A percentile compares a stretch with the other conserved stretches of the same genome.
phyloP scores from a whole-genome alignment of 2,329 filamentous ascomycete genomes.

The Lecanicillium sp. region DNA sequence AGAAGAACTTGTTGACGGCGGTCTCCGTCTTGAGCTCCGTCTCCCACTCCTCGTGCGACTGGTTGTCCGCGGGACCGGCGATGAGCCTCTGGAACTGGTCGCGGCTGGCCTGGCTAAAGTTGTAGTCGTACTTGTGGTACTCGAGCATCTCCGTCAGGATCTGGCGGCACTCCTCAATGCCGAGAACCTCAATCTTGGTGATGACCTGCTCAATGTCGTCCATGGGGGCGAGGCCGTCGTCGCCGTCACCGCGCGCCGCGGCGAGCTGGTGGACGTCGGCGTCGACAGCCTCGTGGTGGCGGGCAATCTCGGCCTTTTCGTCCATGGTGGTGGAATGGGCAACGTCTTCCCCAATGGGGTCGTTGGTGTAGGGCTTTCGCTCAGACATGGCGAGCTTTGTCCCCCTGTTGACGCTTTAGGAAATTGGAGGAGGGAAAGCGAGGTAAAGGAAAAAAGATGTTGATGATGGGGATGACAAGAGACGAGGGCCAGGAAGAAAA shows the following conservation, averaged over 20 bases:
- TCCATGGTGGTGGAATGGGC: not conserved
- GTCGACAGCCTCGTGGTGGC: constrained; percentile 3
- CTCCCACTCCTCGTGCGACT: constrained; percentile 10
- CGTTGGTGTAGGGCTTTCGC: constrained; percentile 7
- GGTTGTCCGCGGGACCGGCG: constrained; percentile 16
- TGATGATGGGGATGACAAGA: not conserved
- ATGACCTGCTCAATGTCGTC: constrained; percentile 22
- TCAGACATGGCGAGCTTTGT: constrained; percentile 3
- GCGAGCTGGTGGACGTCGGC: constrained; percentile 8
- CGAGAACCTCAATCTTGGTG: constrained; percentile 20
- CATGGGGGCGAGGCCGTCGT: constrained; percentile 18
- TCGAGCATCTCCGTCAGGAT: constrained; percentile 19
- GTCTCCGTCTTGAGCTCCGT: not conserved
- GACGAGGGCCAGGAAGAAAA: not conserved
- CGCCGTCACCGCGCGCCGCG: constrained; percentile 10
- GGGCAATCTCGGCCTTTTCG: constrained; percentile 7
- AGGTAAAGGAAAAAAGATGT: not conserved
- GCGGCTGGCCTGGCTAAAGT: constrained; percentile 18
- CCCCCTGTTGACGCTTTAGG: constrained; percentile 1
- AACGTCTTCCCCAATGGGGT: not conserved
- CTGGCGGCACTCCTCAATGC: constrained; percentile 17
- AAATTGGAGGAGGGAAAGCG: not conserved
- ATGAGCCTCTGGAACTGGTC: constrained; percentile 17
- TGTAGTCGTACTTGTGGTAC: constrained; percentile 22
- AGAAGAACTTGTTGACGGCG: not conserved